Base-by-base conservation (phyloP, 2,329 filamentous ascomycete species). In the Cercospora citrullina region DNA sequence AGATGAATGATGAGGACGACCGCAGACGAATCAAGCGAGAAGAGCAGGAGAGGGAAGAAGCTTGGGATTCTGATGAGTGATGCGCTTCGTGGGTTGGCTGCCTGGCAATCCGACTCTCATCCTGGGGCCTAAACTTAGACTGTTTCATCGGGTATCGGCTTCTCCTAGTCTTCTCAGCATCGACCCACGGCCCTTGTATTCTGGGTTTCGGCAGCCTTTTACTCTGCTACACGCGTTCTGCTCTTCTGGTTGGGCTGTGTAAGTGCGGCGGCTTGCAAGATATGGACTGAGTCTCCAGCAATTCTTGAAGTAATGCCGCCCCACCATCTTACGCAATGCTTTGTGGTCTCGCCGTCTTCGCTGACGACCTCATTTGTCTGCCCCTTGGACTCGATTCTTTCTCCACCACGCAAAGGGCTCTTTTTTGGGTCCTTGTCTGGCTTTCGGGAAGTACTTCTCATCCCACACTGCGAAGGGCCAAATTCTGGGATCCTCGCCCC, bases 1-100 rank as follows among this genome's bases (percentile, higher is more conserved):
- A 87, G 76, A 82, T 85, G 68, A 81, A 76, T 42, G 79, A 81
- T 45, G 81, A 84, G 61, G 82, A 83, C 58, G 80, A 79, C 28
- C 55, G 73, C 53, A 65, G 73, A 67, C 76, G 71, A 63, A 76
- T 75, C 74, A 72, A 75, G 63, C 73, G 67, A 45, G 74, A 73
- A 36, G 75, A 77, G 60, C 77, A 26, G 6, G 68, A 81, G 55
- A 72, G 74, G 31, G 75, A 75, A 59, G 81, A 83, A 36, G 80
- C 82, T 39, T 81, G 83, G 68, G 83, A 84, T 33, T 83, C 85
- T 71, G 84, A 87, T 42, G 61, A 64, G 48, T 64, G 12, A 57
- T 4, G 60, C 53, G 14, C 21, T 58, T n/a, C 26, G 26, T 23
- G 45, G 7, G 39, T 6, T 26, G 4, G 21, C 2, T 14, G 36